Percentiles rank a stretch among this genome's conserved stretches.
Evolutionary conservation across 257 asterid species (phyloP).

Genomic region (Penstemon eatonii): DNA sequence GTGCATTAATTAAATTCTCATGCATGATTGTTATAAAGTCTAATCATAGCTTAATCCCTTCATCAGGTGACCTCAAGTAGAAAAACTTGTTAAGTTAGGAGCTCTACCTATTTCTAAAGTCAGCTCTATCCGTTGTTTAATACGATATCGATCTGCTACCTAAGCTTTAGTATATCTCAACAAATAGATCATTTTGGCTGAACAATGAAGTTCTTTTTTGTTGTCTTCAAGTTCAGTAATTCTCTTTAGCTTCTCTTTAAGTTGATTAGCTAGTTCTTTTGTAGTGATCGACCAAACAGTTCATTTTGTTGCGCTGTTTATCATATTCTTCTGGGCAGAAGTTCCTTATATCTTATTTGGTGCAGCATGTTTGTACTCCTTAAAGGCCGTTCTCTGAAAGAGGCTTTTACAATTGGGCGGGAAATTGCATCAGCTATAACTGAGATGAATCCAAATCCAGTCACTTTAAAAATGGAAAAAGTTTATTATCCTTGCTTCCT

Average conservation of each 20-base stretch:
- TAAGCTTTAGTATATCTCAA: slow-evolving; percentile 4
- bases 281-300: too few species aligned
- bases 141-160: neutral
- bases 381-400: slow-evolving; percentile 77
- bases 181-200: neutral
- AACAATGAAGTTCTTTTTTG: neutral
- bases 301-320: neutral
- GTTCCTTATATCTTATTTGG: slow-evolving; percentile 24
- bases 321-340: slow-evolving; percentile 19
- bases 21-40: slow-evolving; percentile 1
- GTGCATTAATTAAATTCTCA: slow-evolving; percentile 17
- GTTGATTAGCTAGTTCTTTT: neutral
- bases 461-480: slow-evolving; percentile 89
- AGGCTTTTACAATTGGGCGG: slow-evolving; percentile 76
- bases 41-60: neutral
- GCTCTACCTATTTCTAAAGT: neutral
- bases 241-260: neutral
- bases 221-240: neutral
- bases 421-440: slow-evolving; percentile 86
- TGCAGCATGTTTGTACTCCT: slow-evolving; percentile 97
- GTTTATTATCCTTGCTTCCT: slow-evolving; percentile 92
- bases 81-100: neutral
- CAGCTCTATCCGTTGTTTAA: neutral
- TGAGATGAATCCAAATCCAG: slow-evolving; percentile 83
- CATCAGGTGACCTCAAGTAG: neutral